phyloP scores from a whole-genome alignment of 176 grass and related monocot genomes.

The Lolium multiflorum region DNA sequence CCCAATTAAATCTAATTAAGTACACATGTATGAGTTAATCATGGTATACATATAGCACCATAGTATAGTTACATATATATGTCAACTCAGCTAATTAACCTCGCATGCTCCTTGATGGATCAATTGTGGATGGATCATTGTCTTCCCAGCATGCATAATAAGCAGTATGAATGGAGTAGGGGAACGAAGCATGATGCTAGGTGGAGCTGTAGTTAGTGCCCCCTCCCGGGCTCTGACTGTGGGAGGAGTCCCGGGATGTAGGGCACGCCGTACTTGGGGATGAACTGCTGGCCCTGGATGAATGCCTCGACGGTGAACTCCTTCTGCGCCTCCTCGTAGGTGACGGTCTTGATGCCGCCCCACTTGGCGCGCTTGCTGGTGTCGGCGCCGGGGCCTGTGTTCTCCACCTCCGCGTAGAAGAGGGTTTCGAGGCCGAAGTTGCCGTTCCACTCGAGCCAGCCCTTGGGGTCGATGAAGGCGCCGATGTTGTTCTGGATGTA shows the following conservation, averaged over 20 bases:
- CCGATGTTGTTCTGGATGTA: conserved; percentile 80
- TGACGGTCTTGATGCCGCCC: conserved; percentile 72
- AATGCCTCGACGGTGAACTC: conserved; percentile 69
- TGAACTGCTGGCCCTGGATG: conserved; percentile 75
- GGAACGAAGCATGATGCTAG: no score
- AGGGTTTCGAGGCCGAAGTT: conserved; percentile 70
- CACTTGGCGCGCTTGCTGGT: conserved; percentile 72
- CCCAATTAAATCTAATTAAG: no score
- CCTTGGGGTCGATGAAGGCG: conserved; percentile 66
- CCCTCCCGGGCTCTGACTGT: conserved; percentile 41
- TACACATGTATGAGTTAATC: no score
- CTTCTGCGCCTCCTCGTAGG: conserved; percentile 54
- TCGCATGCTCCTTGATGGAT: no score
- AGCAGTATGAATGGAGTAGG: no score
- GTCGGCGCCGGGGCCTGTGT: conserved; percentile 70
- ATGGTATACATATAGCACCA: no score
- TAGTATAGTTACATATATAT: no score
- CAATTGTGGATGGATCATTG: no score
- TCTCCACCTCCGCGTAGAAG: conserved; percentile 89
- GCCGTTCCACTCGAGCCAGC: conserved; percentile 82
- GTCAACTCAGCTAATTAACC: no score
- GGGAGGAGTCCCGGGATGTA: conserved; percentile 70
- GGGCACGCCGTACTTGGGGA: conserved; percentile 64
- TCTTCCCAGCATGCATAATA: no score
- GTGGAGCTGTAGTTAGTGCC: conserved; percentile 39